phyloP scores from a whole-genome alignment of 2,329 filamentous ascomycete genomes.

The Geoglossum cookeanum region DNA sequence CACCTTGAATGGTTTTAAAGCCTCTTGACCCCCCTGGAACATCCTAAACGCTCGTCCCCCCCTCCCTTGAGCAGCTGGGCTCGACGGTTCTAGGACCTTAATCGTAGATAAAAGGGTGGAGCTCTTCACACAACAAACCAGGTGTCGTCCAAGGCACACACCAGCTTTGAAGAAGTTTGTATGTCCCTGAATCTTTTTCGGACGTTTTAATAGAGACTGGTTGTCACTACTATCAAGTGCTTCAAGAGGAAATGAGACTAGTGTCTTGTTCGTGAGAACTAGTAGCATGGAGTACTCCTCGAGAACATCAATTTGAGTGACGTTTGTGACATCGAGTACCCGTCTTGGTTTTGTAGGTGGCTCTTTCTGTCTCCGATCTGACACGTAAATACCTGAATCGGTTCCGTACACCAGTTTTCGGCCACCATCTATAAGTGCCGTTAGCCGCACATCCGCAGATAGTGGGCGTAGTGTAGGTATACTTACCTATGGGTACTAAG shows the following conservation, averaged over 20 bases:
- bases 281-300: conserved; percentile 88
- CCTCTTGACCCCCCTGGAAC: conserved; percentile 83
- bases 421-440: conserved; percentile 50
- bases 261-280: conserved; percentile 80
- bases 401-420: conserved; percentile 89
- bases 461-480: neutral
- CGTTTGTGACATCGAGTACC: conserved; percentile 67
- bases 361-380: conserved; percentile 78
- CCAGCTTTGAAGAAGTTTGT: conserved; percentile 98
- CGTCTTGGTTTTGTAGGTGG: conserved; percentile 51
- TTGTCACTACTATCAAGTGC: conserved; percentile 68
- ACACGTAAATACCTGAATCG: conserved; percentile 81
- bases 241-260: conserved; percentile 74
- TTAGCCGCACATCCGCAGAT: conserved; percentile 6
- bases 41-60: conserved; percentile 96
- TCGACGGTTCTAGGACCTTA: conserved; percentile 97
- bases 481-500: conserved; percentile 71
- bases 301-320: conserved; percentile 89
- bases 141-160: conserved; percentile 79
- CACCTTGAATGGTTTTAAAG: conserved; percentile 81
- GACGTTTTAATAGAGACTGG: conserved; percentile 56
- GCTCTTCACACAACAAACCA: conserved; percentile 93
- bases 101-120: conserved; percentile 86
- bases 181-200: conserved; percentile 91
- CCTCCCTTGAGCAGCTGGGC: conserved; percentile 80